phyloP scores from a whole-genome alignment of 1,139 yeast genomes.

The Geotrichum carabidarum region DNA sequence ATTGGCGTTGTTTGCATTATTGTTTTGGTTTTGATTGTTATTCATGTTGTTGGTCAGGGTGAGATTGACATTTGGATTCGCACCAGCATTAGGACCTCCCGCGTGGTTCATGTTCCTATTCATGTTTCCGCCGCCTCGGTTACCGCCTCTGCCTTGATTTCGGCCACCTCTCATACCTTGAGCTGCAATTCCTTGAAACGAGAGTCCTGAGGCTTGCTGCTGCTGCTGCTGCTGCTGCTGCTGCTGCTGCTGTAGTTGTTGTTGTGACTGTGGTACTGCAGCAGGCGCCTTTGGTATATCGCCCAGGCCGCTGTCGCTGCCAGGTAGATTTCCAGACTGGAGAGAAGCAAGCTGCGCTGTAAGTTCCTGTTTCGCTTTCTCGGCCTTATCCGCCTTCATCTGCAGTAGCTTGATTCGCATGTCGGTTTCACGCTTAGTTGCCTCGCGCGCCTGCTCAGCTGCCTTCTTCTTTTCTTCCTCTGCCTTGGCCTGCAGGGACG shows the following conservation, averaged over 20 bases:
- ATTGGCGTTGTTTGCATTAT: not conserved
- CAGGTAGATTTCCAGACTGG: not conserved
- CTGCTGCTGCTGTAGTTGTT: slow-evolving; percentile 11
- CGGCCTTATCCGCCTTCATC: slow-evolving; percentile 35
- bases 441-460: slow-evolving; percentile 22
- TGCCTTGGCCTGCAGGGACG: slow-evolving; percentile 16
- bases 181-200: slow-evolving; percentile 1
- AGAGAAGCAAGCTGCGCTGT: slow-evolving; percentile 16
- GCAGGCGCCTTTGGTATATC: not conserved
- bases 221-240: not conserved
- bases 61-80: not conserved
- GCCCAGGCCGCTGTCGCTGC: not conserved
- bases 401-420: slow-evolving; percentile 38
- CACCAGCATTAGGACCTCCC: not conserved
- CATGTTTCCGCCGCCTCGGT: not conserved
- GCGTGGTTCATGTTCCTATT: not conserved
- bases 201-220: not conserved
- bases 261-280: not conserved
- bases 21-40: slow-evolving; percentile 18
- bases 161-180: not conserved
- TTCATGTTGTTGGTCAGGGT: not conserved
- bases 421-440: slow-evolving; percentile 28
- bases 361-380: slow-evolving; percentile 34
- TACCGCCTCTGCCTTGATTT: not conserved
- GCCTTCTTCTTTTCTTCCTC: slow-evolving; percentile 25